A percentile compares a stretch with the other conserved stretches of the same genome.
Conservation (phyloP, 75 land plant genomes). For the Pinus albicaulis region DNA sequence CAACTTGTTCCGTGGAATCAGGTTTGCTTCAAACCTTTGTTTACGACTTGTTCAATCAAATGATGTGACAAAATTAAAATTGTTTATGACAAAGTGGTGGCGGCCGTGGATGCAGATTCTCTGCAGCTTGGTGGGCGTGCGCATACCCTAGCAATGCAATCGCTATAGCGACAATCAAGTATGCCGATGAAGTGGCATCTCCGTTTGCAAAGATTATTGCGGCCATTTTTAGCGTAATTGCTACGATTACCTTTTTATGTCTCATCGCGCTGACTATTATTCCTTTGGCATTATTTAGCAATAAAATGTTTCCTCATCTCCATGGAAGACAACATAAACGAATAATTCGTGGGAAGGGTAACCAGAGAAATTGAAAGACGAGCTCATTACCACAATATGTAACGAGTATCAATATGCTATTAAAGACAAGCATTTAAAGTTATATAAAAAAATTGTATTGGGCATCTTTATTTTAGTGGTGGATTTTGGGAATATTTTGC, state of each 20-base stretch:
- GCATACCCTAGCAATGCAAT: not conserved
- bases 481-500: too few species aligned
- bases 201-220: not conserved
- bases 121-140: conserved; percentile 3
- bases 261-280: not conserved
- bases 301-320: too few species aligned
- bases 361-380: too few species aligned
- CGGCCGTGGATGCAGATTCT: not conserved
- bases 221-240: not conserved
- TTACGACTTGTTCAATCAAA: too few species aligned
- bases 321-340: too few species aligned
- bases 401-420: too few species aligned
- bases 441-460: too few species aligned
- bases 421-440: too few species aligned
- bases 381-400: too few species aligned
- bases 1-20: conserved; percentile 5
- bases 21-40: not conserved
- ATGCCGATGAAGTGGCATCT: not conserved
- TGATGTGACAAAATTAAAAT: not conserved
- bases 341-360: too few species aligned
- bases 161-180: not conserved
- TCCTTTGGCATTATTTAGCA: not conserved
- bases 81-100: not conserved
- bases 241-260: not conserved
- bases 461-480: too few species aligned